These are phyloP conservation scores for Pichia californica DNA, from an alignment of 805 yeast species.

Conservation along the genomic window DNA sequence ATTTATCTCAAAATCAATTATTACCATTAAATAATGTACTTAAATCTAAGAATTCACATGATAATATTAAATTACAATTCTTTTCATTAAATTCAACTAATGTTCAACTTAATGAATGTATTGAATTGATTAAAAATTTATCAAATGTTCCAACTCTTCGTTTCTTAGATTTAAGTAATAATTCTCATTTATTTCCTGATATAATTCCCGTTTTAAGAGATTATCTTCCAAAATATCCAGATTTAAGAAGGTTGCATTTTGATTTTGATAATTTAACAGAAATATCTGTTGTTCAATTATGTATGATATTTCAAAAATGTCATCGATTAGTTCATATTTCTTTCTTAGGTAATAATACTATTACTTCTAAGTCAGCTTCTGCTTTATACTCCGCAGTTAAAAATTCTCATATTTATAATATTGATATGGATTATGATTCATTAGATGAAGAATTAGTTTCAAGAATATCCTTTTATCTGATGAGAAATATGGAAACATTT, in stretches of 20 bases:
- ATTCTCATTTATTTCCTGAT: slow-evolving; percentile 47
- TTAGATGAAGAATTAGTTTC: slow-evolving; percentile 46
- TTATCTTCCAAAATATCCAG: slow-evolving; percentile 39
- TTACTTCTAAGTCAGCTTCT: slow-evolving; percentile 39
- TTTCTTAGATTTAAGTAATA: slow-evolving; percentile 47
- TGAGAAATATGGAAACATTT: slow-evolving; percentile 49
- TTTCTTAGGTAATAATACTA: slow-evolving; percentile 42
- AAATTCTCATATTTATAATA: slow-evolving; percentile 40
- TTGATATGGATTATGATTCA: slow-evolving; percentile 47
- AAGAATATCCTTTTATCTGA: slow-evolving; percentile 48
- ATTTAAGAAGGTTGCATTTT: slow-evolving; percentile 45
- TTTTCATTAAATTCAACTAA: slow-evolving; percentile 49
- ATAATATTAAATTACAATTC: slow-evolving; percentile 36
- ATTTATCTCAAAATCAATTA: slow-evolving; percentile 40
- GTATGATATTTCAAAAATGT: slow-evolving; percentile 41
- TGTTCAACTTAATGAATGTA: slow-evolving; percentile 33
- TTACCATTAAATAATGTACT: slow-evolving; percentile 41
- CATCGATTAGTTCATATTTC: slow-evolving; percentile 47
- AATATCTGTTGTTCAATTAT: slow-evolving; percentile 42
- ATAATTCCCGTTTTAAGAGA: slow-evolving; percentile 39
- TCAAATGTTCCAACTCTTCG: slow-evolving; percentile 35
- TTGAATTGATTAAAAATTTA: slow-evolving; percentile 34
- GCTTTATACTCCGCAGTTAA: slow-evolving; percentile 47
- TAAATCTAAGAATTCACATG: slow-evolving; percentile 17
- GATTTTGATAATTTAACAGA: slow-evolving; percentile 46